These are phyloP conservation scores for Datura wrightii DNA, from an alignment of 257 asterid species.

Conservation along the genomic window DNA sequence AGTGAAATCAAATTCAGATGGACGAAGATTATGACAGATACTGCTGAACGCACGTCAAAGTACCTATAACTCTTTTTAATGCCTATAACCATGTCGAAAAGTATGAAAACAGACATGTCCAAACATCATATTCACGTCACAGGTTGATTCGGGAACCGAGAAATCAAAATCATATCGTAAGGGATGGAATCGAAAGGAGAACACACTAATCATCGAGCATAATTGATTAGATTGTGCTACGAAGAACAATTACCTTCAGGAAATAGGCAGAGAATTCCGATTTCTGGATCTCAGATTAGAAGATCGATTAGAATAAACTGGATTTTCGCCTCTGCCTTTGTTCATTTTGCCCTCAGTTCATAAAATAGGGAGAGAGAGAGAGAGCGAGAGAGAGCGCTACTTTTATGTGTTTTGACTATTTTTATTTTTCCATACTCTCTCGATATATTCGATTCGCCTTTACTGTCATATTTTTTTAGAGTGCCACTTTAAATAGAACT, in stretches of 20 bases:
- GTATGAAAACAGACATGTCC: neutral
- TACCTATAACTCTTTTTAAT: neutral
- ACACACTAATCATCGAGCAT: conserved; percentile 5
- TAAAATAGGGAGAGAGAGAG: neutral
- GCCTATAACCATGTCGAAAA: neutral
- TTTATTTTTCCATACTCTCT: neutral
- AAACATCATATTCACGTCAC: conserved; percentile 11
- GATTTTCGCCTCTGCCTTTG: neutral
- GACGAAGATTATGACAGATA: neutral
- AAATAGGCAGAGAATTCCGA: neutral
- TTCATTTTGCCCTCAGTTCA: neutral
- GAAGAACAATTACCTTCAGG: neutral
- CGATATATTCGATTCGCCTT: neutral
- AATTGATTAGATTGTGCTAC: neutral
- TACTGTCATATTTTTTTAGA: neutral
- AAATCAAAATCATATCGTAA: neutral
- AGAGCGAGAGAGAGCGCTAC: neutral
- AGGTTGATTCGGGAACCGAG: neutral
- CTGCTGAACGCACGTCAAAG: neutral
- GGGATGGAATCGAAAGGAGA: neutral
- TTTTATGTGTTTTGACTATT: neutral
- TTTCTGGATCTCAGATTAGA: conserved; percentile 19
- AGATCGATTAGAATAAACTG: neutral
- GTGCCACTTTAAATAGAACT: neutral
- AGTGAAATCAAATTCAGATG: conserved; percentile 1